These are phyloP conservation scores for Podospora didyma DNA, from an alignment of 495 filamentous ascomycete genomes.

Conservation along the genomic window DNA sequence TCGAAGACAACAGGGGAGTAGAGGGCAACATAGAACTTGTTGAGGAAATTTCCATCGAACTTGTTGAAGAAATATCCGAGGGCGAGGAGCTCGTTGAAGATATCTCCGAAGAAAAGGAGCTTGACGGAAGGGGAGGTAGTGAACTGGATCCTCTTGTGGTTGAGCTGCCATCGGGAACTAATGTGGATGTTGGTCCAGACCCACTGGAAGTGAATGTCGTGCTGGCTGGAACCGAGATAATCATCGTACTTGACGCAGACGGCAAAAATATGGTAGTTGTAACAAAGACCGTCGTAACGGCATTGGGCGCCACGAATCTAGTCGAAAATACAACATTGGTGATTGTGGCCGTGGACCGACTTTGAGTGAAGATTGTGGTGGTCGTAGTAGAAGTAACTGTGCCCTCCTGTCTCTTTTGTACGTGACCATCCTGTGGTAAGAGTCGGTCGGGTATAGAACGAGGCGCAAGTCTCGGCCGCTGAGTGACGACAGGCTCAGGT, in stretches of 20 bases:
- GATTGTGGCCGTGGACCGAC: constrained; percentile 7
- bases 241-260: constrained; percentile 4
- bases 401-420: not conserved
- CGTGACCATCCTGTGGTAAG: not conserved
- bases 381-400: constrained; percentile 17
- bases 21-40: not conserved
- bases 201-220: not conserved
- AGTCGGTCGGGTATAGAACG: not conserved
- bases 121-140: too few species aligned
- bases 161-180: too few species aligned
- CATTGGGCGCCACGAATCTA: constrained; percentile 17
- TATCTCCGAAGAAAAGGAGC: too few species aligned
- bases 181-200: not conserved
- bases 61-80: too few species aligned
- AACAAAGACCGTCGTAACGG: constrained; percentile 18
- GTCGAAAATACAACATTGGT: constrained; percentile 24
- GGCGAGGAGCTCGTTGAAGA: too few species aligned
- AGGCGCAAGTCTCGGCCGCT: not conserved
- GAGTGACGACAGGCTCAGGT: too few species aligned
- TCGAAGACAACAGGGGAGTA: not conserved
- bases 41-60: not conserved
- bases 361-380: constrained; percentile 10
- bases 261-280: constrained; percentile 20
- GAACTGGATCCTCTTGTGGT: too few species aligned
- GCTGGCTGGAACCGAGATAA: not conserved